Conservation (phyloP, 768 basidiomycete species). For the Hysterangium stoloniferum region DNA sequence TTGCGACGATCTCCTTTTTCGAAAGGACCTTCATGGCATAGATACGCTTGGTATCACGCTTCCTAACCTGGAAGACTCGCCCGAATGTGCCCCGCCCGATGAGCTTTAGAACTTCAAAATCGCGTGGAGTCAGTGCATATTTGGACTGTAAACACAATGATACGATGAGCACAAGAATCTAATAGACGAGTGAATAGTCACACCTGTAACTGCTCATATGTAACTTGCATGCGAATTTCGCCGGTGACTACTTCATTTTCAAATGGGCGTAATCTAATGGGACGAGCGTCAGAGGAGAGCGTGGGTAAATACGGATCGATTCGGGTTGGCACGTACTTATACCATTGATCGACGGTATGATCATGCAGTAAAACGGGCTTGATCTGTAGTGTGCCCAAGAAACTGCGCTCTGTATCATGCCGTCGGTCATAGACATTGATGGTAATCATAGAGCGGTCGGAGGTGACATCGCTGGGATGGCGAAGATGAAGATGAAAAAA, state of each 20-base stretch:
- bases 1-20: slow-evolving; percentile 97
- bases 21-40: slow-evolving; percentile 99
- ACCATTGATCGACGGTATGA: slow-evolving; percentile 95
- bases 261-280: slow-evolving; percentile 63
- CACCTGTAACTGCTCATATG: slow-evolving; percentile 88
- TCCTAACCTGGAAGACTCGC: slow-evolving; percentile 97
- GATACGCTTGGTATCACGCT: slow-evolving; percentile 95
- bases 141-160: slow-evolving; percentile 49
- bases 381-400: slow-evolving; percentile 87
- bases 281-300: slow-evolving; percentile 11
- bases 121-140: slow-evolving; percentile 82
- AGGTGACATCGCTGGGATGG: slow-evolving; percentile 79
- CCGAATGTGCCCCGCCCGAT: slow-evolving; percentile 98
- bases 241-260: slow-evolving; percentile 82
- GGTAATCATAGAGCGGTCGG: slow-evolving; percentile 72
- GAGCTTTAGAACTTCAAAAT: slow-evolving; percentile 97
- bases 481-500: slow-evolving; percentile 15
- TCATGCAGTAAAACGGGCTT: slow-evolving; percentile 89
- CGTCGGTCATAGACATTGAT: slow-evolving; percentile 88
- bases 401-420: slow-evolving; percentile 70
- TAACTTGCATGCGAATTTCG: slow-evolving; percentile 91
- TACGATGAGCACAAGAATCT: slow-evolving; percentile 14
- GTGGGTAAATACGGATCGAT: slow-evolving; percentile 15
- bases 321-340: slow-evolving; percentile 56
- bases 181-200: slow-evolving; percentile 20